Conservation (phyloP, 495 filamentous ascomycete species). For the Trichoderma reesei region DNA sequence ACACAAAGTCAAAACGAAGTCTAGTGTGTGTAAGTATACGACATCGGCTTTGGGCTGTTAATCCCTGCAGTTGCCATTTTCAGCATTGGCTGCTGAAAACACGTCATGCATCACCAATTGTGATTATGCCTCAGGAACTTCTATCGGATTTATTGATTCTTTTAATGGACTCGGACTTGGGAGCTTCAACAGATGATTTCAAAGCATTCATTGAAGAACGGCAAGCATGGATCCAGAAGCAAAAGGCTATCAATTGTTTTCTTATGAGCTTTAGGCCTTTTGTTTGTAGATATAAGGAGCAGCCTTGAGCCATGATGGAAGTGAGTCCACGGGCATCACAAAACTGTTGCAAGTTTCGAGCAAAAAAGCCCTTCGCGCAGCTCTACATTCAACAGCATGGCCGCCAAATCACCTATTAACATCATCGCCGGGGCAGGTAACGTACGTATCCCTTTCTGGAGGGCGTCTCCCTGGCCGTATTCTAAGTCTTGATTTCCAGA, state of each 20-base stretch:
- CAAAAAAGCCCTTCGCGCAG: background rate
- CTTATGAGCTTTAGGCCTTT: no score
- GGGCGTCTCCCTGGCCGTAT: no score
- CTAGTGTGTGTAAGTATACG: background rate
- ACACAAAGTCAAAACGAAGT: background rate
- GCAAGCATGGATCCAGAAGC: no score
- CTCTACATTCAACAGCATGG: background rate
- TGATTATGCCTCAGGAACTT: background rate
- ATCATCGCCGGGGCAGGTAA: constrained; percentile 14
- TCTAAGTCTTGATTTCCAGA: background rate
- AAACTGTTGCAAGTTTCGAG: background rate
- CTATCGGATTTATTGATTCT: background rate
- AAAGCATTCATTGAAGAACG: no score
- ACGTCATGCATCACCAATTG: no score
- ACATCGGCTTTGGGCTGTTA: background rate
- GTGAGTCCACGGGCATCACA: no score
- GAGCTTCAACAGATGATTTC: no score
- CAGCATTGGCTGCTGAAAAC: background rate
- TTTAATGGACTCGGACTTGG: no score
- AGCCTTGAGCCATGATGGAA: no score
- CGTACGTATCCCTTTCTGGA: background rate
- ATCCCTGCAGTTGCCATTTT: background rate
- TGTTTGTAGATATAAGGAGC: no score
- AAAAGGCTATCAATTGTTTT: no score
- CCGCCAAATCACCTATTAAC: constrained; percentile 12